Base-by-base conservation (phyloP, 164 flowering plant genomes). In the Buxus sempervirens region DNA sequence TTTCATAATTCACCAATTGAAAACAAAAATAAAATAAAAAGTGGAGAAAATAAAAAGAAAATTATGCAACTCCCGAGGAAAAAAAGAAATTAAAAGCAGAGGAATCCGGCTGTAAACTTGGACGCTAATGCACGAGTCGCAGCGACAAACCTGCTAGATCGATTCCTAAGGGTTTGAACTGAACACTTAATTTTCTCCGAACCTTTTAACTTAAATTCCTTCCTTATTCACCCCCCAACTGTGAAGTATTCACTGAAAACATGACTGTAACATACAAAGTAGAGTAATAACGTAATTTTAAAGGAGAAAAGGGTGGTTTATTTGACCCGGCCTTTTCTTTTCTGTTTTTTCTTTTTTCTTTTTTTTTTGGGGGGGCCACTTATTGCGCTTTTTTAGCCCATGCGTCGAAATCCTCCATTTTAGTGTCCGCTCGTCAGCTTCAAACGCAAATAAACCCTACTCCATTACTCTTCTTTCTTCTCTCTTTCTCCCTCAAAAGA, bases 91-190 rank as follows among this genome's bases (percentile, higher is more conserved):
- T 32, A 38, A 69, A 65, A 69, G 82, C 83, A 80, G 84, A 78
- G 79, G 88, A 80, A 84, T 83, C 86, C 79, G 86, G 84, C 83
- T 82, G 86, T 79, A 83, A 82, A 85, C 79, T 80, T 85, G 85
- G 89, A 81, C 76, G 72, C 74, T 80, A 73, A 83, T 84, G 82
- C 85, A 76, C 73, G 60, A 75, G 79, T 68, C 75, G 54, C 78
- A 81, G 84, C 88, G 84, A 78, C 82, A 88, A 89, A 78, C 82
- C 82, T 79, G 89, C 90, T 80, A 63, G 89, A 84, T 86, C 87
- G 88, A 63, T 86, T 85, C 86, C 78, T 81, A 70, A 79, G 86
- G 88, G 28, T 80, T 76, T 83, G 75, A 79, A 75, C 78, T 76
- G 62, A 78, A 76, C 73, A 58, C 66, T 64, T 77, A 65, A 67